Evolutionary conservation across 306 rosid genomes (phyloP), one percentile per base, ranked within the genome.

Genomic region (Citrullus amarus): DNA sequence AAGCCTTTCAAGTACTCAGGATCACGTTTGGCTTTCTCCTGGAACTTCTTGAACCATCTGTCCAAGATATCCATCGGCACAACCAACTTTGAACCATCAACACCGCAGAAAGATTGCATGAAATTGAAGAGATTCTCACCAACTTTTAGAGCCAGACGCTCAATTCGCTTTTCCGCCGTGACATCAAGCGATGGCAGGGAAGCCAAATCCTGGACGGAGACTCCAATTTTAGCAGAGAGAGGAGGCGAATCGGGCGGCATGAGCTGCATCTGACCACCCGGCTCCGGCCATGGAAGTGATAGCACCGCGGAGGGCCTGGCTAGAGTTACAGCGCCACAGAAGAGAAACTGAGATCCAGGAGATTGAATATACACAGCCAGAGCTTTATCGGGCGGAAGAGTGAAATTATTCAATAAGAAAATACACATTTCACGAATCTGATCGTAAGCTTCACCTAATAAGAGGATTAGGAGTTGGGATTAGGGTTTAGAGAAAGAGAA

Each of bases 1-100:
- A 77, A 77, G 17, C 79, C 79, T 8, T 74, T 74, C 78, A 74
- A 74, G 32, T 74, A 74, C 10, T 74, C 78, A 9, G 78, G 78
- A 53, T 74, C 78, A 15, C 78, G 78, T 18, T 53, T 74, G 10
- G 78, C 62, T 74, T 74, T 74, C 78, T 74, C 78, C 78, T 74
- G 78, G 53, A 74, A 74, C 62, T 74, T 74, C 30, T 74, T 74
- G 89, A 92, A 95, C 99, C 99, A 95, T 30, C 93, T 85, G 6
- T 95, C 96, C 92, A 92, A 86, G 2, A 92, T 95, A 79, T 92
- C 97, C 96, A 91, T 95, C 0, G 99, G 99, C 58, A 92, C 99
- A 63, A 95, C 79, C 88, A 95, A 85, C 80, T 82, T 95, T 15
- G 87, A 84, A 43, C 97, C 99, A 77, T 91, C 99, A 0, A 92